A percentile compares a stretch with the other conserved stretches of the same genome.
Conservation (phyloP, 2,329 filamentous ascomycete species). For the Davidsoniella eucalypti region DNA sequence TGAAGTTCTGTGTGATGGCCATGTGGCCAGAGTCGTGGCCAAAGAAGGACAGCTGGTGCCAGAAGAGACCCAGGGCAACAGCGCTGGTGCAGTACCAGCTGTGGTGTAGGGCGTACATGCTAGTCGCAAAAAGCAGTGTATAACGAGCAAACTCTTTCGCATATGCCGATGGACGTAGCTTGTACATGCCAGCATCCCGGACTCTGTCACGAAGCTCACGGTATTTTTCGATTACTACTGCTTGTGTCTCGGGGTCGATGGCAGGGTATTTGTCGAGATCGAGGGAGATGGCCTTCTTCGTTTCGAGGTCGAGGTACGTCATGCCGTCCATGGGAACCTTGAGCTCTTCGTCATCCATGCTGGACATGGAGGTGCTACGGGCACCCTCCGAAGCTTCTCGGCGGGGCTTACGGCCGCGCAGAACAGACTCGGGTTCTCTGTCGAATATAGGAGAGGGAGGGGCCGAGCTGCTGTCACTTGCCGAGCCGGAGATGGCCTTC, state of each 20-base stretch:
- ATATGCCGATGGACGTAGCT: conserved; percentile 74
- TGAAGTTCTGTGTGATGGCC: conserved; percentile 88
- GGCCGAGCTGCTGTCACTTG: conserved; percentile 37
- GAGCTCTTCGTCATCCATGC: conserved; percentile 26
- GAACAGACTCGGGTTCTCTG: conserved; percentile 13
- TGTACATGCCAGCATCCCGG: conserved; percentile 56
- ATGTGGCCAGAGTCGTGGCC: conserved; percentile 95
- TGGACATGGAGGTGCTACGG: conserved; percentile 4
- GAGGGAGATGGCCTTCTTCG: conserved; percentile 55
- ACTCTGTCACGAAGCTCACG: conserved; percentile 59
- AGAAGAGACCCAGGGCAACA: conserved; percentile 62
- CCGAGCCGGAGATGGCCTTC: conserved; percentile 18
- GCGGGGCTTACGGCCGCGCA: conserved; percentile 6
- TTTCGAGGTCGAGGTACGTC: conserved; percentile 56
- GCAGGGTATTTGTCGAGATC: conserved; percentile 68
- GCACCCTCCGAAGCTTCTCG: conserved; percentile 3
- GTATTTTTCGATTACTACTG: conserved; percentile 63
- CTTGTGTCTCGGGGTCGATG: conserved; percentile 57
- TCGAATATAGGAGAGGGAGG: conserved; percentile 36
- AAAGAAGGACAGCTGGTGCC: conserved; percentile 89
- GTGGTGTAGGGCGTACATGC: conserved; percentile 42
- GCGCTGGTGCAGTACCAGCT: conserved; percentile 56
- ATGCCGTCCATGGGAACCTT: conserved; percentile 32
- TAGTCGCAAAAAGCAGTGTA: conserved; percentile 40
- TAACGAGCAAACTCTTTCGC: conserved; percentile 61